Base-by-base conservation (phyloP, 2,329 filamentous ascomycete species). In the Ceratocystis alfenasii region DNA sequence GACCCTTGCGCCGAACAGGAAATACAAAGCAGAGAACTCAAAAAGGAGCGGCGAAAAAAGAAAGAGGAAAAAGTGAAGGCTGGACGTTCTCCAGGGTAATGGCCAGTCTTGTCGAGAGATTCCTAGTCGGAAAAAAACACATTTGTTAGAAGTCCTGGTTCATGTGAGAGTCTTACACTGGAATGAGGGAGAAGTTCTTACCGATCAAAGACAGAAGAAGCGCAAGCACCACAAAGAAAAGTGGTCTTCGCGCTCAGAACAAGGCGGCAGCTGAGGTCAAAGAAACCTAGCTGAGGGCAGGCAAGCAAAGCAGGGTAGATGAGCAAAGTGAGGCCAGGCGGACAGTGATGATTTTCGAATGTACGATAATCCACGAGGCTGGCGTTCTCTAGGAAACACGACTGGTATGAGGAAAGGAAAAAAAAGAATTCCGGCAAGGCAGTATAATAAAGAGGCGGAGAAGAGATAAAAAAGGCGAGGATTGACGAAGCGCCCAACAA, bases 21-120 rank as follows among this genome's bases (percentile, higher is more conserved):
- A 46, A 30, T 15, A 30, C 25, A 68, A 69, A 41, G 28, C 30
- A 63, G 66, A 61, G 59, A 63, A 44, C 28, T n/a, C 46, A 64
- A 63, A 67, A 65, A 63, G 36, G 59, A 68, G 55, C 22, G 55
- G 20, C 7, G 20, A 20, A 65, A 66, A 65, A 44, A 64, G n/a
- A 30, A 57, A 62, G 41, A 62, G 30, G 45, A 61, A 59, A 45
- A 66, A 33, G 36, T 63, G 36, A 25, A 66, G 62, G 36, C 33
- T 50, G 62, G 41, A 44, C n/a, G 60, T 48, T 62, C 8, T 22
- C 45, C 45, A 30, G 45, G 25, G 28, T 30, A n/a, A 8, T 33
- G 17, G 20, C 6, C 33, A 33, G 55, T 33, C 55, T 41, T 12
- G 36, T 41, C 2, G 10, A 41, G 17, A 20, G 25, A 59, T 59